Conservation (phyloP, 2,329 filamentous ascomycete genomes). For the Colletotrichum sp. region DNA sequence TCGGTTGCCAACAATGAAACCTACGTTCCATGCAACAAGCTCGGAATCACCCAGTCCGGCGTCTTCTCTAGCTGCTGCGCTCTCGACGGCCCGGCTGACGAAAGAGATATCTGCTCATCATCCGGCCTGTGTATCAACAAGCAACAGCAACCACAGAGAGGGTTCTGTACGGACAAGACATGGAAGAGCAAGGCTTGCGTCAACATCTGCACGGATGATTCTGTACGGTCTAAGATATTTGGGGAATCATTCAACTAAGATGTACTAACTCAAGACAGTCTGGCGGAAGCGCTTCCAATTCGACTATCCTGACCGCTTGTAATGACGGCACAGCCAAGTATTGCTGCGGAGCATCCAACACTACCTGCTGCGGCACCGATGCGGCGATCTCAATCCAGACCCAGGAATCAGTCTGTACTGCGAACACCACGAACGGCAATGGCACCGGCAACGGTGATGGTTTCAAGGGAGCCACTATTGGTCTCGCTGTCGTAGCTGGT, state of each 20-base stretch:
- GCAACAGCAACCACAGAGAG: constrained; percentile 26
- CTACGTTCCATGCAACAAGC: constrained; percentile 36
- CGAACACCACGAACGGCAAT: background rate
- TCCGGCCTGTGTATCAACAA: constrained; percentile 31
- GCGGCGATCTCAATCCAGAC: constrained; percentile 25
- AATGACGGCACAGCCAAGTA: constrained; percentile 30
- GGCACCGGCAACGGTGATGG: constrained; percentile 1
- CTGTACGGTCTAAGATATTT: background rate
- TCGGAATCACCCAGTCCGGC: constrained; percentile 31
- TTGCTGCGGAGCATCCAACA: constrained; percentile 34
- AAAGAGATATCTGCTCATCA: constrained; percentile 31
- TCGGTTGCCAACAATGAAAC: constrained; percentile 28
- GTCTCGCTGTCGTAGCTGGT: constrained; percentile 26
- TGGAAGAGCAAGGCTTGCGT: constrained; percentile 35
- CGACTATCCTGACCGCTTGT: constrained; percentile 12
- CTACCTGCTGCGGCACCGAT: constrained; percentile 32
- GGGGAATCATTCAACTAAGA: background rate
- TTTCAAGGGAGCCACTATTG: constrained; percentile 29
- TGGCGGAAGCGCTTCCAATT: background rate
- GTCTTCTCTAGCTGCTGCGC: constrained; percentile 34
- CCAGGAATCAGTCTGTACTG: constrained; percentile 24
- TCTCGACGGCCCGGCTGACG: constrained; percentile 25
- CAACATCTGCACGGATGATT: constrained; percentile 28
- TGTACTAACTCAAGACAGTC: background rate
- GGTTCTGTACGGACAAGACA: constrained; percentile 33